A percentile compares a stretch with the other conserved stretches of the same genome.
Evolutionary conservation across 768 basidiomycete genomes (phyloP).

Genomic region (Boletus speciosus): DNA sequence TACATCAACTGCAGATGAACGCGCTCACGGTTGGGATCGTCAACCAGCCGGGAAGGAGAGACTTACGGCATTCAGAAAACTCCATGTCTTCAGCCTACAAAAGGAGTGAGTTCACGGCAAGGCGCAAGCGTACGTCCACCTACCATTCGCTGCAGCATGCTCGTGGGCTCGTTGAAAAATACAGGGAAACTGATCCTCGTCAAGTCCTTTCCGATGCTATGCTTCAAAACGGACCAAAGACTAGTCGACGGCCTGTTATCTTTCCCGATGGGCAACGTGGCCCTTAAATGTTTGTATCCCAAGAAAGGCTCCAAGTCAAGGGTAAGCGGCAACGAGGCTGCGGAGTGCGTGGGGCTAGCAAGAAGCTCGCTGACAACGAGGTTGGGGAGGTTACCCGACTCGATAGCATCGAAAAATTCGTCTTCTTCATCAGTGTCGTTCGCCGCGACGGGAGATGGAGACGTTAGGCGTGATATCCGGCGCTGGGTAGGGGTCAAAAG

Average conservation of each 20-base stretch:
- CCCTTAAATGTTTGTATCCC: constrained; percentile 66
- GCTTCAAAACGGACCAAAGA: constrained; percentile 93
- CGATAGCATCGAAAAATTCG: constrained; percentile 98
- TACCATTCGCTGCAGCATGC: constrained; percentile 95
- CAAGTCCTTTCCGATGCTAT: constrained; percentile 93
- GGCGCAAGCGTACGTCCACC: constrained; percentile 11
- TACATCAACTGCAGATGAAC: constrained; percentile 61
- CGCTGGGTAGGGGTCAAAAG: constrained; percentile 25
- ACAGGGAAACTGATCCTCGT: constrained; percentile 96
- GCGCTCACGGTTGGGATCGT: constrained; percentile 4
- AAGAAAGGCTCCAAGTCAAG: constrained; percentile 49
- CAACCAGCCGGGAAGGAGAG: background rate
- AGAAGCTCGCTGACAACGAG: constrained; percentile 66
- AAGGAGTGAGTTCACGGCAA: background rate
- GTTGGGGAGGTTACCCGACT: constrained; percentile 73
- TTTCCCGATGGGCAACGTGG: constrained; percentile 53
- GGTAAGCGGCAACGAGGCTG: constrained; percentile 32
- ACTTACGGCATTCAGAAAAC: constrained; percentile 84
- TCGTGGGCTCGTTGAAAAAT: constrained; percentile 90
- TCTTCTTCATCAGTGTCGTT: constrained; percentile 79
- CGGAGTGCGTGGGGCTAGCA: constrained; percentile 40
- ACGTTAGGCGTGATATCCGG: constrained; percentile 11
- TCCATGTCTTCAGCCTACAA: constrained; percentile 91
- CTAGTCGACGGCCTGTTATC: constrained; percentile 87
- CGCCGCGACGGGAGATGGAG: constrained; percentile 10